Evolutionary conservation across 2,329 filamentous ascomycete genomes (phyloP).

Genomic region (Fusarium secorum): DNA sequence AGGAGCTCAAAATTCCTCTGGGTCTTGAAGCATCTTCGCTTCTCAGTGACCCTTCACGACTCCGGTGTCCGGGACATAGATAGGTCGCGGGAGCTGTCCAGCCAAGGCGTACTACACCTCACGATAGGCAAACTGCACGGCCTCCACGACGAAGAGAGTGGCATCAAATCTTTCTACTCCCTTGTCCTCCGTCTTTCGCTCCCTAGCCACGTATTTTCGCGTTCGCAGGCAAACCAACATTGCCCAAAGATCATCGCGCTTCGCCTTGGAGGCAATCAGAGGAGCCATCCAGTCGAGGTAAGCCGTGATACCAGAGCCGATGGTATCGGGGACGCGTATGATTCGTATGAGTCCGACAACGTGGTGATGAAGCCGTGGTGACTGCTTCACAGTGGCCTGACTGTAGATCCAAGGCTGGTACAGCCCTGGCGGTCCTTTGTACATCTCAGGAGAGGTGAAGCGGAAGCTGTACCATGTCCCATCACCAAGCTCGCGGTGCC

Average conservation of each 20-base stretch:
- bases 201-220: conserved; percentile 38
- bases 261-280: conserved; percentile 34
- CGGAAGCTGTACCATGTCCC: conserved; percentile 42
- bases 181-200: conserved; percentile 5
- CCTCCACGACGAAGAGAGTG: conserved; percentile 41
- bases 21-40: not conserved
- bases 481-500: conserved; percentile 39
- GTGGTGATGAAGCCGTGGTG: conserved; percentile 40
- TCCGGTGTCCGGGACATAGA: conserved; percentile 37
- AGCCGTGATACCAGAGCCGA: conserved; percentile 32
- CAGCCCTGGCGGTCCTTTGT: conserved; percentile 9
- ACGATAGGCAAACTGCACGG: conserved; percentile 43
- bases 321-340: conserved; percentile 31
- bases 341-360: conserved; percentile 46
- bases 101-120: conserved; percentile 42
- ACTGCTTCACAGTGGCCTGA: conserved; percentile 31
- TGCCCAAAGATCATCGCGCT: conserved; percentile 44
- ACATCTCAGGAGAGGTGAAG: not conserved
- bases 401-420: conserved; percentile 31
- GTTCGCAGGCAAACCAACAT: conserved; percentile 41
- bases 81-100: conserved; percentile 45
- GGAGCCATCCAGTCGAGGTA: conserved; percentile 48
- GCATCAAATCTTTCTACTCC: conserved; percentile 38
- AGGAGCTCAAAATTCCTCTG: not conserved
- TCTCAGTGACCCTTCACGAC: not conserved